Evolutionary conservation across 2,329 filamentous ascomycete species (phyloP).

Genomic region (Aureobasidium subglaciale): DNA sequence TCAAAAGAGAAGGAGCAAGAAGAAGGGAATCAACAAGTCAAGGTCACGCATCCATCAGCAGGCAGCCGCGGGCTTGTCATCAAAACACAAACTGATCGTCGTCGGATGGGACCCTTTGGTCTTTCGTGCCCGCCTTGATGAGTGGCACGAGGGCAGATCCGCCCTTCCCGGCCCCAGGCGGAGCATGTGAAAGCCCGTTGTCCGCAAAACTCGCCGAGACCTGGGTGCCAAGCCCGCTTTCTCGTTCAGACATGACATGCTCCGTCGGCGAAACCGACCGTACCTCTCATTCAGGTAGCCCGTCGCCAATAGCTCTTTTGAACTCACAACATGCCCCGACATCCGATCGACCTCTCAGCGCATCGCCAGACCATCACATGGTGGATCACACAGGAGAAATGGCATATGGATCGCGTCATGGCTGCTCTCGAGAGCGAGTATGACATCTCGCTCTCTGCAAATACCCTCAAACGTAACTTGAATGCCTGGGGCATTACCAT

Average conservation of each 20-base stretch:
- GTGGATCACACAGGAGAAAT: conserved; percentile 9
- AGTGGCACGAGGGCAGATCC: neutral
- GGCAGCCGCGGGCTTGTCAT: neutral
- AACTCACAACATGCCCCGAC: neutral
- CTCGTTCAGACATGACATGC: neutral
- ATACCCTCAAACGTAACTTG: conserved; percentile 9
- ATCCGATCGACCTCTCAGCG: neutral
- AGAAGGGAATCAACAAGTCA: neutral
- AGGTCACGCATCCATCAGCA: neutral
- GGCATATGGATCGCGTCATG: neutral
- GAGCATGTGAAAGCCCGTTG: conserved; percentile 14
- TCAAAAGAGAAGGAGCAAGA: conserved; percentile 4
- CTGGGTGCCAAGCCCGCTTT: neutral
- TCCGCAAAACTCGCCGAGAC: neutral
- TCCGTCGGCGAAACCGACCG: neutral
- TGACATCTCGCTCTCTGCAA: neutral
- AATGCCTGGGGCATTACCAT: conserved; percentile 1
- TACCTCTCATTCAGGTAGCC: no score
- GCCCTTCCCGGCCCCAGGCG: neutral
- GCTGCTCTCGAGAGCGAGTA: neutral
- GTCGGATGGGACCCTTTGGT: neutral
- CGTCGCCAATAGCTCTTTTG: neutral
- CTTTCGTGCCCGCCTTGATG: no score
- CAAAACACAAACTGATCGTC: neutral
- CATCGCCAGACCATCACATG: conserved; percentile 7